A percentile compares a stretch with the other conserved stretches of the same genome.
These are phyloP conservation scores for Panaeolus papilionaceus DNA, from an alignment of 768 basidiomycete species.

Conservation along the genomic window DNA sequence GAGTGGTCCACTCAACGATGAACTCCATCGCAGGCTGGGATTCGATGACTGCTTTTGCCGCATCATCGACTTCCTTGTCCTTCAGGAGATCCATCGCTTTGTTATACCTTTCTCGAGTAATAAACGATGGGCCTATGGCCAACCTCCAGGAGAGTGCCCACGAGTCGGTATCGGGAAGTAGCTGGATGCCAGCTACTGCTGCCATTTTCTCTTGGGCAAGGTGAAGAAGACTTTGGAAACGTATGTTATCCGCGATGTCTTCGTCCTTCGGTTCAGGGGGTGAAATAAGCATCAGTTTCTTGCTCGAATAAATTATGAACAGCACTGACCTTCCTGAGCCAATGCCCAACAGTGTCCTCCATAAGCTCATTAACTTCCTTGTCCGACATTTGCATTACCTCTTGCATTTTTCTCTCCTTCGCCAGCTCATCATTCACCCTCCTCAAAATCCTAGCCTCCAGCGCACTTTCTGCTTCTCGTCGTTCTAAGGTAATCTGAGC, in stretches of 20 bases:
- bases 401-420: conserved; percentile 27
- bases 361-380: conserved; percentile 32
- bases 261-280: conserved; percentile 25
- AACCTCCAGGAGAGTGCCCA: conserved; percentile 28
- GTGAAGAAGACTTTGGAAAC: conserved; percentile 32
- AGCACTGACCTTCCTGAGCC: conserved; percentile 27
- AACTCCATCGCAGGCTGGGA: conserved; percentile 24
- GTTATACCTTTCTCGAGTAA: conserved; percentile 29
- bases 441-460: conserved; percentile 25
- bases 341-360: conserved; percentile 31
- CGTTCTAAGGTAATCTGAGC: conserved; percentile 22
- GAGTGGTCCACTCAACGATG: conserved; percentile 26
- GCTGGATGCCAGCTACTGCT: conserved; percentile 27
- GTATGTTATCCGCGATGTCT: conserved; percentile 31
- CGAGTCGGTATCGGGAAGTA: conserved; percentile 27
- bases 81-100: conserved; percentile 29
- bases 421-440: conserved; percentile 28
- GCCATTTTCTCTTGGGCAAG: conserved; percentile 30
- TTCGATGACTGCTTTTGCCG: conserved; percentile 19
- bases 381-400: conserved; percentile 32
- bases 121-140: conserved; percentile 30
- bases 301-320: conserved; percentile 7
- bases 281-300: neutral
- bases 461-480: conserved; percentile 21
- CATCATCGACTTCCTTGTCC: conserved; percentile 15